Percentiles rank a stretch among this genome's conserved stretches.
phyloP scores from a whole-genome alignment of 495 filamentous ascomycete species.

The Aspergillus panamensis region DNA sequence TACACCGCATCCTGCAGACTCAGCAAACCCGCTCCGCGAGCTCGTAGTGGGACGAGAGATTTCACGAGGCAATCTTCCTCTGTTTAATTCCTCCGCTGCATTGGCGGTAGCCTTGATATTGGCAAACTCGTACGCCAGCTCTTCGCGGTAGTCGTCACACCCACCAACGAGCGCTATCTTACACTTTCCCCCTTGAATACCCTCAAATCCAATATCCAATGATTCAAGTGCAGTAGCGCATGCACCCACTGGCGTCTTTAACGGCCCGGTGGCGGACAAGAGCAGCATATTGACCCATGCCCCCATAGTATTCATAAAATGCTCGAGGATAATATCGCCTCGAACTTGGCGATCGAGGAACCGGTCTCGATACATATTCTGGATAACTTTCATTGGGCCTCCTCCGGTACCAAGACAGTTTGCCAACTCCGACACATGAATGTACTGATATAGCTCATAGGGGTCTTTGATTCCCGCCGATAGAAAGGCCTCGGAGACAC shows the following conservation, averaged over 20 bases:
- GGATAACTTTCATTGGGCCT: slow-evolving; percentile 71
- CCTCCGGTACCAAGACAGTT: slow-evolving; percentile 98
- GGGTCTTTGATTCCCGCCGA: slow-evolving; percentile 95
- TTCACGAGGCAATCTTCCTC: slow-evolving; percentile 88
- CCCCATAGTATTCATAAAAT: slow-evolving; percentile 99
- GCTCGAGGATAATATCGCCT: slow-evolving; percentile 97
- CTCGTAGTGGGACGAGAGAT: slow-evolving; percentile 98
- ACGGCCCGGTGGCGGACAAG: slow-evolving; percentile 91
- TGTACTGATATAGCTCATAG: slow-evolving; percentile 99
- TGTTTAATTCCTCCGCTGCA: slow-evolving; percentile 86
- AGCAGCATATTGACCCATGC: slow-evolving; percentile 99
- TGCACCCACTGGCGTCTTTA: slow-evolving; percentile 97
- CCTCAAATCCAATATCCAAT: slow-evolving; percentile 93
- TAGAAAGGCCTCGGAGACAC: slow-evolving; percentile 84
- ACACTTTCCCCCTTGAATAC: slow-evolving; percentile 93
- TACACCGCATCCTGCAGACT: slow-evolving; percentile 95
- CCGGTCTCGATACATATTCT: slow-evolving; percentile 97
- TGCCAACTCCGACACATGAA: slow-evolving; percentile 94
- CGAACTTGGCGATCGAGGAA: slow-evolving; percentile 92
- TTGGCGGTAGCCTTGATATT: slow-evolving; percentile 99
- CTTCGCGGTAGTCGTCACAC: slow-evolving; percentile 98
- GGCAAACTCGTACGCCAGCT: slow-evolving; percentile 98
- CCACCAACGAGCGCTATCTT: slow-evolving; percentile 95
- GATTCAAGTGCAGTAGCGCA: slow-evolving; percentile 97
- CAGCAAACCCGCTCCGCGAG: slow-evolving; percentile 95